Conservation (phyloP, 768 basidiomycete genomes). For the Galerina sulciceps region DNA sequence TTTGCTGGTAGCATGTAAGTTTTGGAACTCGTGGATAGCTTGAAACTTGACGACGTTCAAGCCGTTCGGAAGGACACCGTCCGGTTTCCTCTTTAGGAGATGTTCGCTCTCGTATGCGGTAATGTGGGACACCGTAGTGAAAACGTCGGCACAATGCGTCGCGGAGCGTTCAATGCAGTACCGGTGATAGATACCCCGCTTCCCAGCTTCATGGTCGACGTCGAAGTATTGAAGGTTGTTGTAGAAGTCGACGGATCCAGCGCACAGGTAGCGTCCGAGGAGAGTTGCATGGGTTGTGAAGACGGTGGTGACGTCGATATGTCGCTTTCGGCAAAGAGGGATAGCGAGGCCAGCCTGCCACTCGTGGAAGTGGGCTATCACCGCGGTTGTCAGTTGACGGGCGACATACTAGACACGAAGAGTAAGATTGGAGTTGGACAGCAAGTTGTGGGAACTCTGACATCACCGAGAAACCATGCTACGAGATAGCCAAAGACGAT, state of each 20-base stretch:
- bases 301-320: constrained; percentile 97
- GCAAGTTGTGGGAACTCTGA: constrained; percentile 37
- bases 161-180: constrained; percentile 98
- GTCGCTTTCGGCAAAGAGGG: constrained; percentile 91
- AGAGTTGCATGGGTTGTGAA: constrained; percentile 99
- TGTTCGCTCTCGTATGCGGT: constrained; percentile 98
- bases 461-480: constrained; percentile 99
- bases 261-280: constrained; percentile 97
- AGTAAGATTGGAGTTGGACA: constrained; percentile 7
- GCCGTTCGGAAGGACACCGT: constrained; percentile 96
- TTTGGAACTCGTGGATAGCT: constrained; percentile 99
- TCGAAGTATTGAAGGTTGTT: constrained; percentile 99
- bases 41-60: constrained; percentile 99
- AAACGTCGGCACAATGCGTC: constrained; percentile 95
- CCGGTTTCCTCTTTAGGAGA: constrained; percentile 94
- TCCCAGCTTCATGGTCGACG: constrained; percentile 98
- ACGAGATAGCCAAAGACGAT: constrained; percentile 98
- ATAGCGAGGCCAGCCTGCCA: constrained; percentile 99
- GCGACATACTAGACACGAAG: constrained; percentile 66
- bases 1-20: constrained; percentile 89
- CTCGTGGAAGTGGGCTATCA: constrained; percentile 98
- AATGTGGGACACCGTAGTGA: constrained; percentile 97
- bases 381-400: constrained; percentile 80
- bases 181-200: constrained; percentile 96
- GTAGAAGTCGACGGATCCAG: constrained; percentile 98